A percentile compares a stretch with the other conserved stretches of the same genome.
phyloP scores from a whole-genome alignment of 2,329 filamentous ascomycete genomes.

The Diaporthe destruens region DNA sequence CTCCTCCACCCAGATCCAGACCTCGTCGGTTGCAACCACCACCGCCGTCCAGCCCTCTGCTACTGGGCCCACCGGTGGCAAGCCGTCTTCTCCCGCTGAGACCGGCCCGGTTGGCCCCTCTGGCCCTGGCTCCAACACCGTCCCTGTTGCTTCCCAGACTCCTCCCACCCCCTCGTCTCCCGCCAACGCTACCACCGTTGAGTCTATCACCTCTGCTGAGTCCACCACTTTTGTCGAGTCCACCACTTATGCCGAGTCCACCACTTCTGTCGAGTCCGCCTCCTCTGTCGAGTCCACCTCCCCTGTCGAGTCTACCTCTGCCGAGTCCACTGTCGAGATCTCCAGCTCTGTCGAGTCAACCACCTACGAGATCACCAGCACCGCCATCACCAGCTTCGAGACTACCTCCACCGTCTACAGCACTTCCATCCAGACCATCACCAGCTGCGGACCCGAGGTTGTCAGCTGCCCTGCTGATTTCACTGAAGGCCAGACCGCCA shows the following conservation, averaged over 20 bases:
- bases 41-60: slow-evolving; percentile 21
- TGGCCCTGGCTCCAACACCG: slow-evolving; percentile 35
- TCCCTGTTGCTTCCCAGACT: slow-evolving; percentile 36
- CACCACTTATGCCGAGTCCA: slow-evolving; percentile 36
- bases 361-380: slow-evolving; percentile 42
- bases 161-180: slow-evolving; percentile 34
- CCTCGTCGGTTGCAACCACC: slow-evolving; percentile 39
- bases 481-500: slow-evolving; percentile 46
- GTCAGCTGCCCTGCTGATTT: slow-evolving; percentile 47
- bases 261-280: slow-evolving; percentile 3
- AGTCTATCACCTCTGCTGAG: slow-evolving; percentile 22
- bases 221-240: slow-evolving; percentile 30
- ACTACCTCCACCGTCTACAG: slow-evolving; percentile 56
- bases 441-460: slow-evolving; percentile 64
- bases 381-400: slow-evolving; percentile 43
- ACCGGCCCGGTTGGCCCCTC: slow-evolving; percentile 39
- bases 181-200: neutral
- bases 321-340: slow-evolving; percentile 17
- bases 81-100: slow-evolving; percentile 40
- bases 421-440: slow-evolving; percentile 65
- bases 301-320: slow-evolving; percentile 28
- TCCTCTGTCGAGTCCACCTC: slow-evolving; percentile 34
- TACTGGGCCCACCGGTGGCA: slow-evolving; percentile 13
- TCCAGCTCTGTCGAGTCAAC: slow-evolving; percentile 36
- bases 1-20: slow-evolving; percentile 41